Base-by-base conservation (phyloP, 2,329 filamentous ascomycete species). In the Onygenales sp. region DNA sequence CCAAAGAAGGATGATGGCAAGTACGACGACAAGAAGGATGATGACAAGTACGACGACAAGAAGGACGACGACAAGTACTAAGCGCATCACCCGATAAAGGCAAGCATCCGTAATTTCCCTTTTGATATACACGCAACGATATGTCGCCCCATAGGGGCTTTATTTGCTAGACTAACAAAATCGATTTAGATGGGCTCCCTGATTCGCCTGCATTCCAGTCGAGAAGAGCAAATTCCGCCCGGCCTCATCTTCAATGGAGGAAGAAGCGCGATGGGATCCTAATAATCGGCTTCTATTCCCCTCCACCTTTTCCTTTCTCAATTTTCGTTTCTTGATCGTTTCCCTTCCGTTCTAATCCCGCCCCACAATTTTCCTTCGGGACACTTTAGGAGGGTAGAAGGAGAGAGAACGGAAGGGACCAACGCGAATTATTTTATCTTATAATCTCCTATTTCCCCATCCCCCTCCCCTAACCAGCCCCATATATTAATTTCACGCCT, bases 301-400 rank as follows among this genome's bases (percentile, higher is more conserved):
- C 11, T 39, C n/a, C 13, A n/a, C 13, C 40, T 49, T 39, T 33
- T 42, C 42, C 32, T 52, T 53, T 53, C 32, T 46, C 17, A 13
- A 21, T 44, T 52, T 32, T 49, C 39, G n/a, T 34, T 42, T 47
- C 36, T 54, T 40, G 47, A 32, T n/a, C 47, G 40, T 21, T 44
- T 44, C 34, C 40, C 40, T 31, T 52, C 47, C 39, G 54, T 49
- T 44, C 42, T 52, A 45, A 51, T 39, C 54, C 54, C 59, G 52
- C 53, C 59, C 57, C 52, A 58, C 7, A 10, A 40, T 37, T 42
- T 46, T 40, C 43, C 52, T 51, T 51, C 27, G 10, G 49, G 42
- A 51, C 49, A 31, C 37, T 27, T 42, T 44, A 5, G 14, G 14
- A 44, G 14, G 42, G 42, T 17, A 21, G 14, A 31, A 31, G 14